These are phyloP conservation scores for Mycena sp. DNA, from an alignment of 1,284 basidiomycete species.

Conservation along the genomic window DNA sequence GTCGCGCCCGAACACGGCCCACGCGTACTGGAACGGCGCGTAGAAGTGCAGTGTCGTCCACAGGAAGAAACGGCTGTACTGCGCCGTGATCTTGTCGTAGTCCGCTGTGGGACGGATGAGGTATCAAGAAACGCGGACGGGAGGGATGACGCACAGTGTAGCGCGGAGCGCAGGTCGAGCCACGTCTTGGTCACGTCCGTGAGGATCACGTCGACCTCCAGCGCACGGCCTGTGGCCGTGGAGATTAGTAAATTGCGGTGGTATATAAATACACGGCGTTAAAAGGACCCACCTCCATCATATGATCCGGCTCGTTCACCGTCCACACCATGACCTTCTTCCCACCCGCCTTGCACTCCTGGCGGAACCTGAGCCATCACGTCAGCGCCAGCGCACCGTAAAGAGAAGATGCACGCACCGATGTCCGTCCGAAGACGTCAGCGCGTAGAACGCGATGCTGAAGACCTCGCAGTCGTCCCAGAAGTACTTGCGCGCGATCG, in stretches of 20 bases:
- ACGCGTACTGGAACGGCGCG: constrained; percentile 52
- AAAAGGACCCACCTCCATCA: constrained; percentile 82
- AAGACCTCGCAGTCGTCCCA: constrained; percentile 92
- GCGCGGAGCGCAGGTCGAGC: constrained; percentile 74
- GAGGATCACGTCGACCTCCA: constrained; percentile 93
- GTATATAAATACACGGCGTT: neutral
- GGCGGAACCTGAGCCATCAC: constrained; percentile 68
- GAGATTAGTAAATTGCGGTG: neutral
- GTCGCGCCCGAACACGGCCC: constrained; percentile 39
- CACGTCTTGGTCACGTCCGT: constrained; percentile 87
- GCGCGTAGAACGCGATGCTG: constrained; percentile 82
- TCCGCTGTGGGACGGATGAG: constrained; percentile 55
- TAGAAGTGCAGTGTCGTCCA: constrained; percentile 79
- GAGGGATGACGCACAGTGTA: constrained; percentile 63
- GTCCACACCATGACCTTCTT: constrained; percentile 98
- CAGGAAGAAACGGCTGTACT: constrained; percentile 75
- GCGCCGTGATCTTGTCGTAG: constrained; percentile 69
- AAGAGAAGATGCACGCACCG: constrained; percentile 52
- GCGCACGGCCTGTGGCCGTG: constrained; percentile 70
- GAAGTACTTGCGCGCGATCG: constrained; percentile 86
- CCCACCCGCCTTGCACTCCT: constrained; percentile 80
- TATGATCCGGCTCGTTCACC: constrained; percentile 90
- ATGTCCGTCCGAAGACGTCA: constrained; percentile 78
- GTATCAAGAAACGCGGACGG: neutral
- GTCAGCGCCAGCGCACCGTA: constrained; percentile 31